A percentile compares a stretch with the other conserved stretches of the same genome.
Conservation (phyloP, 495 filamentous ascomycete species). For the Rostrohypoxylon terebratum region DNA sequence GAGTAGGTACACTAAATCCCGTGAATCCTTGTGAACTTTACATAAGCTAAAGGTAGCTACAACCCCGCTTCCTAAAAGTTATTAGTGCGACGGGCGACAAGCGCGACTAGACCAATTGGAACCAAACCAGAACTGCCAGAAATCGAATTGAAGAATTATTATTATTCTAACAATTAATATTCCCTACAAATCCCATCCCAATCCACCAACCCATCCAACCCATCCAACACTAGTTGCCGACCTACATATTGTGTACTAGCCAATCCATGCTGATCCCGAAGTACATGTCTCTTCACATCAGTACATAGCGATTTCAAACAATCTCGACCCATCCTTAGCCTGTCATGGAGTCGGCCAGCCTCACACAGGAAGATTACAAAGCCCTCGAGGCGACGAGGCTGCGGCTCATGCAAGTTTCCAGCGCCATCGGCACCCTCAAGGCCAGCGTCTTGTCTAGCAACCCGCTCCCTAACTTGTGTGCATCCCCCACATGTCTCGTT, state of each 20-base stretch:
- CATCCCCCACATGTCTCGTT: background rate
- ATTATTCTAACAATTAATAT: background rate
- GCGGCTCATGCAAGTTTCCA: conserved; percentile 74
- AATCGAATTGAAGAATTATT: background rate
- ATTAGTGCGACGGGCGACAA: background rate
- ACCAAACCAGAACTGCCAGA: too few relatives aligned
- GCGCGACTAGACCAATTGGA: background rate
- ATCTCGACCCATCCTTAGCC: background rate
- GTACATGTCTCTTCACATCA: background rate
- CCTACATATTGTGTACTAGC: conserved; percentile 8
- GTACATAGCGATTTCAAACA: background rate
- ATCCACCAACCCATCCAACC: background rate
- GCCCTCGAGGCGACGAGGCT: conserved; percentile 80
- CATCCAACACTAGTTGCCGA: background rate
- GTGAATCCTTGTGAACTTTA: background rate
- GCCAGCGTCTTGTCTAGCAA: conserved; percentile 49
- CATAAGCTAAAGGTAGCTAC: background rate
- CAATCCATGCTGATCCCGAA: conserved; percentile 5
- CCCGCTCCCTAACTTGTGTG: conserved; percentile 55
- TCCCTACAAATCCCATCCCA: conserved; percentile 31
- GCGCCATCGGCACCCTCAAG: conserved; percentile 72
- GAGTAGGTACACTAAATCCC: too few relatives aligned
- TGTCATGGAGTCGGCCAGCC: conserved; percentile 61
- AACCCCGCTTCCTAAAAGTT: background rate
- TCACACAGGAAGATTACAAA: conserved; percentile 72